Conservation (phyloP, 2,329 filamentous ascomycete genomes). For the Pyrenochaeta sp. region DNA sequence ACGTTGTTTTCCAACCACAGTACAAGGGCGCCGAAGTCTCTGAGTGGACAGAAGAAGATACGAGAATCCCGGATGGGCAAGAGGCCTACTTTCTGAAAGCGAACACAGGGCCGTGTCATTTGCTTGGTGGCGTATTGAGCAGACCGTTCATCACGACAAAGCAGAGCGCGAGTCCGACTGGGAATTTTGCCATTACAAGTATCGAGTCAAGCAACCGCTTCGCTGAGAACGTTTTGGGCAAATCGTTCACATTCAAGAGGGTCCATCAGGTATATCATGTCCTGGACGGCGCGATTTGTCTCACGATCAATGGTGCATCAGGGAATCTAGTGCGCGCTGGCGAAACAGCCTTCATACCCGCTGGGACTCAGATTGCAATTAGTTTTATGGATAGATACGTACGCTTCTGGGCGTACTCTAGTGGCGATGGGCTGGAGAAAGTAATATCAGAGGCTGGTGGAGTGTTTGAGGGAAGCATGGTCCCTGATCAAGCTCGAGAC, state of each 20-base stretch:
- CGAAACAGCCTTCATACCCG: conserved; percentile 25
- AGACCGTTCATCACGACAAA: conserved; percentile 25
- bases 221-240: conserved; percentile 13
- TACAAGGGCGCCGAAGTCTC: conserved; percentile 18
- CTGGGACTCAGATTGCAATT: conserved; percentile 17
- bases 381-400: conserved; percentile 24
- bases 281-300: conserved; percentile 20
- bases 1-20: conserved; percentile 22
- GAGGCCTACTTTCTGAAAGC: conserved; percentile 26
- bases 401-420: conserved; percentile 28
- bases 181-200: conserved; percentile 26
- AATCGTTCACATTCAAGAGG: conserved; percentile 16
- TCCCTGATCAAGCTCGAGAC: conserved; percentile 16
- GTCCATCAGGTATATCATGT: conserved; percentile 26
- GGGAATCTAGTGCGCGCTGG: conserved; percentile 22
- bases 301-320: conserved; percentile 11
- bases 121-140: conserved; percentile 22
- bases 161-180: conserved; percentile 15
- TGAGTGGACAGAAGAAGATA: conserved; percentile 13
- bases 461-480: conserved; percentile 19
- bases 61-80: conserved; percentile 9
- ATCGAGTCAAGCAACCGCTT: conserved; percentile 25
- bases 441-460: conserved; percentile 23
- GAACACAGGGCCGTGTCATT: conserved; percentile 23
- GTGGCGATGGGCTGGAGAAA: conserved; percentile 24